phyloP scores from a whole-genome alignment of 805 yeast genomes.

The Candida khao-thaluensis region DNA sequence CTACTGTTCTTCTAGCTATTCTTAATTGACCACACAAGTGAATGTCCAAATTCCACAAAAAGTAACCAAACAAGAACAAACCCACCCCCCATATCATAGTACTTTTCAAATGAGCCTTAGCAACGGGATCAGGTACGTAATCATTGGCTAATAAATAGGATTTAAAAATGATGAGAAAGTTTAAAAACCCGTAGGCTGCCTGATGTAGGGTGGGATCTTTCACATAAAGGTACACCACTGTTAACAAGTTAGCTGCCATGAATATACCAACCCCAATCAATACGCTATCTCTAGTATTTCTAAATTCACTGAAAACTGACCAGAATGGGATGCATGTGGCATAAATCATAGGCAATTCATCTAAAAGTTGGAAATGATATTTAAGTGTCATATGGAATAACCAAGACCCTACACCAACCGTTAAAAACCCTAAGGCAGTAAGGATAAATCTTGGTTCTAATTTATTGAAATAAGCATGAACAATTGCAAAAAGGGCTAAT shows the following conservation, averaged over 20 bases:
- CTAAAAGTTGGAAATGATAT: constrained; percentile 87
- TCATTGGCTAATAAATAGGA: constrained; percentile 51
- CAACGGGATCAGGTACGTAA: constrained; percentile 51
- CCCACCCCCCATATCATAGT: constrained; percentile 60
- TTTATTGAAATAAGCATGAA: constrained; percentile 55
- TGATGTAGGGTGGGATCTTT: constrained; percentile 90
- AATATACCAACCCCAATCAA: constrained; percentile 48
- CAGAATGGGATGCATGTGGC: constrained; percentile 95
- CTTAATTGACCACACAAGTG: constrained; percentile 67
- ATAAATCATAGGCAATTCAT: constrained; percentile 97
- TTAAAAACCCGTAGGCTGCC: constrained; percentile 75
- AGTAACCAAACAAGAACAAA: constrained; percentile 70
- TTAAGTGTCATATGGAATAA: constrained; percentile 92
- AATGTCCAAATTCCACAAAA: constrained; percentile 87
- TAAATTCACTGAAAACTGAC: constrained; percentile 69
- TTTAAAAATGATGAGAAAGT: constrained; percentile 66
- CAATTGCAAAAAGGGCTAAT: constrained; percentile 62
- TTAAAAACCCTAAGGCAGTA: constrained; percentile 74
- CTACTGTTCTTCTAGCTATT: constrained; percentile 56
- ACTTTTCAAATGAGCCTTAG: constrained; percentile 48
- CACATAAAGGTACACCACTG: constrained; percentile 67
- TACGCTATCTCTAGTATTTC: constrained; percentile 36
- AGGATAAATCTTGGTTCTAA: constrained; percentile 71
- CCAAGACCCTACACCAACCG: constrained; percentile 94
- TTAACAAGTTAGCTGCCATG: constrained; percentile 57